Base-by-base conservation (phyloP, 345 rosid species). In the Arabidopsis thaliana region DNA sequence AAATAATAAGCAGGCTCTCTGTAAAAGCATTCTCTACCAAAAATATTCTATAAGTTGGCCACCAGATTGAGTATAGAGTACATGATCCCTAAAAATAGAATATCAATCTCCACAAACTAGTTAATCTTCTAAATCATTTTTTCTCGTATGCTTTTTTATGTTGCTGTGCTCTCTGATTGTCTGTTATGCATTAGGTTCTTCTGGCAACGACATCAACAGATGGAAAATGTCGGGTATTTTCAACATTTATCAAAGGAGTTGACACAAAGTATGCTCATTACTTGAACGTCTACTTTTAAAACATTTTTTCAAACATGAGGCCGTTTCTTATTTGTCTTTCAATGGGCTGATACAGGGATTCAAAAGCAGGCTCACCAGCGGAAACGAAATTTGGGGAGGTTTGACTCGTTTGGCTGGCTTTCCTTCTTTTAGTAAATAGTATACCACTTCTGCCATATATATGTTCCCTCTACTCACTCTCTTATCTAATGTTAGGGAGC, bases 331-430 rank as follows among this genome's bases (percentile, higher is more conserved):
- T 73, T 62, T 71, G 22, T 75, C 62, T 78, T 51, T 42, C 4
- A 68, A 36, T 77, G 14, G 42, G 48, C 36, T 73, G 48, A 55
- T 49, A 59, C 81, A 95, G 98, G 91, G 97, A 90, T 60, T 73
- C 96, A 59, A 90, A 89, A 77, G 45, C 86, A 37, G 76, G 91
- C 73, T 73, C 89, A 69, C 83, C 92, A 62, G 80, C 90, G 28
- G 97, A 92, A 69, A 67, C 91, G 32, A 95, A 90, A 86, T 92
- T 95, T 67, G 99, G 99, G 75, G 99, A 95, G 98, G 99, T 91
- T 67, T 67, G 82, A 76, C 72, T 81, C 69, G 6, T 59, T 20
- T 38, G 68, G 6, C n/a, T 59, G 37, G 55, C 78, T 67, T 41
- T 37, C 36, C 41, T 41, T 57, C 36, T 7, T 44, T 49, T 30